Evolutionary conservation across 75 land plant species (phyloP), one percentile per base, ranked within the genome.

Genomic region (Sequoia sempervirens): DNA sequence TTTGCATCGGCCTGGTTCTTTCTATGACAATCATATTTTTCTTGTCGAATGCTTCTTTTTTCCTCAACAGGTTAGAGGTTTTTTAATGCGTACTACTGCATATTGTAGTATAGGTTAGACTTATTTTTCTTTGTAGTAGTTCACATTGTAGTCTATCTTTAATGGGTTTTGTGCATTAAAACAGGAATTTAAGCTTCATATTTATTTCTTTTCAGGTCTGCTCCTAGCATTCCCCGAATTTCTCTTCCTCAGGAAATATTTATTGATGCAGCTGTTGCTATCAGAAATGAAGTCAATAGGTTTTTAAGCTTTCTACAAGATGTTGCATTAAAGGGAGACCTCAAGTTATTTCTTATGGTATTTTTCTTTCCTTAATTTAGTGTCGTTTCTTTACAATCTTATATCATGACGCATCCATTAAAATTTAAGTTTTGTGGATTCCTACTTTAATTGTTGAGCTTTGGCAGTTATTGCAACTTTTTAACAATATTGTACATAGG

Each of bases 391-490:
- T 18, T 30, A 82, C 0, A 56, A 54, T 40, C 82, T 10, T 64
- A 36, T 68, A 2, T 36, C 5, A 34, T 83, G 15, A 50, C 13
- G 13, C 52, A 47, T 50, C 53, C 53, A 50, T 50, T 50, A 50
- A 50, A 50, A 50, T 50, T 2, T 13, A 13, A 50, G 15, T 50
- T 2, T 7, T 13, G 15, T 50, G 15, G 53, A 50, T 70, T 32
- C 38, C 50, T 28, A 2, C 1, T 9, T 50, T 13, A 20, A 40
- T 82, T 14, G 8, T 56, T 52, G 26, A 23, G 6, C 70, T 37
- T 46, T 76, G 91, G 94, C 6, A 90, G 87, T 80, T 94, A 94
- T 93, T 93, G 90, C 91, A 94, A 94, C 85, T 91, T 96, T 68
- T 84, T 96, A 73, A 96, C 94, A 54, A 87, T 92, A 38, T 10